Evolutionary conservation across 106 monocot genomes (phyloP).

Genomic region (Gastrodia elata): DNA sequence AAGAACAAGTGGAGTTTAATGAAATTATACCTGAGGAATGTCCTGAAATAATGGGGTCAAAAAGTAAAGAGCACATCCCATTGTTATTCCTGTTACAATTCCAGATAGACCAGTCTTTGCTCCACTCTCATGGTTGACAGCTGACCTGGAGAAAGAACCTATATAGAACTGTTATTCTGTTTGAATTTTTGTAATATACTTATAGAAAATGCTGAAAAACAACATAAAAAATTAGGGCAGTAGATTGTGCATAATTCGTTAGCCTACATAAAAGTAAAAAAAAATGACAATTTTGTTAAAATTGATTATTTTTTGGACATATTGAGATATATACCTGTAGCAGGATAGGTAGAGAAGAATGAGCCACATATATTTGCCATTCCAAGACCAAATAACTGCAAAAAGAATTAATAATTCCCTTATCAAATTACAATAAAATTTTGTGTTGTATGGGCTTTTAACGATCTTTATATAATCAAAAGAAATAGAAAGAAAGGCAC

Average conservation of each 20-base stretch:
- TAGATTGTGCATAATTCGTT: not conserved
- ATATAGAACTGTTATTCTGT: slow-evolving; percentile 9
- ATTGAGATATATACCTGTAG: slow-evolving; percentile 50
- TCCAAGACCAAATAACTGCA: slow-evolving; percentile 90
- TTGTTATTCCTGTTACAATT: slow-evolving; percentile 77
- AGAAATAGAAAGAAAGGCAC: too few species aligned
- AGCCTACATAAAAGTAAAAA: not conserved
- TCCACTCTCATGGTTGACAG: slow-evolving; percentile 96
- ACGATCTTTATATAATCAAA: too few species aligned
- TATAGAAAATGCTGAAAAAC: not conserved
- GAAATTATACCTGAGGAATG: slow-evolving; percentile 75
- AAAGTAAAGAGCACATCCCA: slow-evolving; percentile 84
- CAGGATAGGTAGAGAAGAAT: slow-evolving; percentile 83
- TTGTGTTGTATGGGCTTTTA: not conserved
- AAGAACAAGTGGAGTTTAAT: not conserved
- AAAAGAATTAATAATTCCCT: slow-evolving; percentile 5
- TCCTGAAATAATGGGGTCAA: slow-evolving; percentile 87
- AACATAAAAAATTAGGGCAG: not conserved
- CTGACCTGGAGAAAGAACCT: slow-evolving; percentile 99
- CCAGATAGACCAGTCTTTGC: slow-evolving; percentile 92
- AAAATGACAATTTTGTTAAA: not conserved
- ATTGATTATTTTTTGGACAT: not conserved
- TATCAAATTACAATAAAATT: not conserved
- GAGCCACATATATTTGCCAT: slow-evolving; percentile 94
- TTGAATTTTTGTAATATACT: not conserved